Percentiles rank a stretch among this genome's conserved stretches.
These are phyloP conservation scores for Colletotrichum graminicola DNA, from an alignment of 2,329 filamentous ascomycete genomes.

Conservation along the genomic window DNA sequence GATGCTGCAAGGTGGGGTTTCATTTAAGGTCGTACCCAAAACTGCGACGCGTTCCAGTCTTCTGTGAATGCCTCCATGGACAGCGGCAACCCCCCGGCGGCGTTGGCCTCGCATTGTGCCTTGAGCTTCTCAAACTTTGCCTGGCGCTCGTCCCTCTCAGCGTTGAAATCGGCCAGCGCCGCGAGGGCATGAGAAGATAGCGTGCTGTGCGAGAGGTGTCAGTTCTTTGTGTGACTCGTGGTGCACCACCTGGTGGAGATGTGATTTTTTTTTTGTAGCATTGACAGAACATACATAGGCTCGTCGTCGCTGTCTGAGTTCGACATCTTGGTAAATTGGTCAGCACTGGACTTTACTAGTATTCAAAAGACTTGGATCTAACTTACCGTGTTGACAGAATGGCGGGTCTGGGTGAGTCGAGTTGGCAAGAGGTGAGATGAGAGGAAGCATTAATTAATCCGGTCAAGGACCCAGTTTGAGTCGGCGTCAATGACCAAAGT, in stretches of 20 bases:
- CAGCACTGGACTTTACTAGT: neutral
- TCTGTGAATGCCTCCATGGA: slow-evolving; percentile 80
- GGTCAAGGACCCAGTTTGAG: slow-evolving; percentile 28
- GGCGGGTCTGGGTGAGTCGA: neutral
- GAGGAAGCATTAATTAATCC: neutral
- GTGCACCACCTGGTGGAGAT: neutral
- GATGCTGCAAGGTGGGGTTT: neutral
- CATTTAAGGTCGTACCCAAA: slow-evolving; percentile 71
- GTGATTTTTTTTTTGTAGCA: slow-evolving; percentile 9
- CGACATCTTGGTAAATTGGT: slow-evolving; percentile 11
- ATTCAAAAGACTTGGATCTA: neutral
- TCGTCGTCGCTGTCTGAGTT: slow-evolving; percentile 59
- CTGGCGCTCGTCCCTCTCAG: slow-evolving; percentile 75
- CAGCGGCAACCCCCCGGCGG: slow-evolving; percentile 39
- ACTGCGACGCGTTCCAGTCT: slow-evolving; percentile 87
- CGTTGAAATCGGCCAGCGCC: slow-evolving; percentile 80
- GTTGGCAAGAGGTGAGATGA: slow-evolving; percentile 18
- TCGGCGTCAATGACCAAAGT: slow-evolving; percentile 7
- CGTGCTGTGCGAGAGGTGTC: slow-evolving; percentile 55
- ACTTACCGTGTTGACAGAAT: neutral
- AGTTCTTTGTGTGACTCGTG: neutral
- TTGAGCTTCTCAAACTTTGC: slow-evolving; percentile 78
- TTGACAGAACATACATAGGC: slow-evolving; percentile 55
- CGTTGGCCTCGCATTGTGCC: slow-evolving; percentile 66
- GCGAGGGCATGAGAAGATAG: slow-evolving; percentile 76